Conservation (phyloP, 768 basidiomycete genomes). For the Gymnopilus junonius region DNA sequence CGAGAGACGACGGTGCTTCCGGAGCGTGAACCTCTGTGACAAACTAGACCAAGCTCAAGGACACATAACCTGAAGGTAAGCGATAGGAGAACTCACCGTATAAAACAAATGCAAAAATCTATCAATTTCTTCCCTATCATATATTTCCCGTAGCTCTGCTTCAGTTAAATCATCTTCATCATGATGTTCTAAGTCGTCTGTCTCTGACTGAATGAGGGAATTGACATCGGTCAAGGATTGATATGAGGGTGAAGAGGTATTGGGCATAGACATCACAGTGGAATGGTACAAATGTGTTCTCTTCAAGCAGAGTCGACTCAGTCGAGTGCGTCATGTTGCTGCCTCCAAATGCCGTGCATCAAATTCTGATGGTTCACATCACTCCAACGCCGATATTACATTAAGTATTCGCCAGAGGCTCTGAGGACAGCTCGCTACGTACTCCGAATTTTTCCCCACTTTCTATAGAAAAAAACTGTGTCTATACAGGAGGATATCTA, state of each 20-base stretch:
- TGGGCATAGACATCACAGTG: neutral
- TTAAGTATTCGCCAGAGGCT: neutral
- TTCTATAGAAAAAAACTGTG: no score
- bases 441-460: no score
- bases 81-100: constrained; percentile 34
- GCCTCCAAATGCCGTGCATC: neutral
- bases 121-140: constrained; percentile 68
- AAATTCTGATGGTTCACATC: neutral
- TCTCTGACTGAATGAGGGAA: constrained; percentile 12
- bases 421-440: neutral
- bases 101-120: constrained; percentile 66
- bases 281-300: neutral
- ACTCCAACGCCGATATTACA: neutral
- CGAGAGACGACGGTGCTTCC: constrained; percentile 19
- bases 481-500: no score
- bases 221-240: constrained; percentile 7
- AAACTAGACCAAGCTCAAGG: constrained; percentile 41
- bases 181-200: neutral
- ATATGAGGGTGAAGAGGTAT: constrained; percentile 1
- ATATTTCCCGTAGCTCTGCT: constrained; percentile 56
- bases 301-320: no score
- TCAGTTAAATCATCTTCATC: constrained; percentile 46
- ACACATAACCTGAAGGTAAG: neutral
- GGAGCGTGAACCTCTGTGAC: constrained; percentile 57
- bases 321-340: neutral